A percentile compares a stretch with the other conserved stretches of the same genome.
phyloP scores from a whole-genome alignment of 2,329 filamentous ascomycete genomes.

The Bisporella sp. region DNA sequence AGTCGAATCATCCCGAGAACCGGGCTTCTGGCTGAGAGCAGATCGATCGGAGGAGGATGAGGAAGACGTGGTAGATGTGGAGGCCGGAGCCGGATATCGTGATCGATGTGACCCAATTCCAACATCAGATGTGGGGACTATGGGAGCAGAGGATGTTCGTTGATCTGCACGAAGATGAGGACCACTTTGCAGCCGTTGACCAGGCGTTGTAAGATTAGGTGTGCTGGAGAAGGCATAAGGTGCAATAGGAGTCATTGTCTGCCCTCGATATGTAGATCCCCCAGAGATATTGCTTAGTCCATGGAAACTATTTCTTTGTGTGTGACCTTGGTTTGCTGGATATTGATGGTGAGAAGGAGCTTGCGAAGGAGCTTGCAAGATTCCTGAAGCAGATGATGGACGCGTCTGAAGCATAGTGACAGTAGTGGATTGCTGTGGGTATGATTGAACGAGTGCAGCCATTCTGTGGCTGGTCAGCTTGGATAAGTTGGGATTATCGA shows the following conservation, averaged over 20 bases:
- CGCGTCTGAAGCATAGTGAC: constrained; percentile 71
- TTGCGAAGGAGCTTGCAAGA: constrained; percentile 30
- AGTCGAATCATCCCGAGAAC: constrained; percentile 46
- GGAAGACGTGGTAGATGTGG: constrained; percentile 38
- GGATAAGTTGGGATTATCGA: too few species aligned
- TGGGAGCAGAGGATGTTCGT: constrained; percentile 46
- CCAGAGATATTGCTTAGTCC: constrained; percentile 38
- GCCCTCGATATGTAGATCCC: constrained; percentile 44
- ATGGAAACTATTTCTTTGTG: constrained; percentile 44
- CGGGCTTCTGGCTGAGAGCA: constrained; percentile 34
- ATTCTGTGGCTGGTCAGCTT: constrained; percentile 44
- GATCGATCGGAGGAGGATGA: constrained; percentile 27
- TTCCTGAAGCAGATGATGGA: constrained; percentile 56
- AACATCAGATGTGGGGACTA: constrained; percentile 31
- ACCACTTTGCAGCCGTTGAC: constrained; percentile 17
- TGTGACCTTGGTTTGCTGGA: constrained; percentile 33
- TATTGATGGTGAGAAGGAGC: constrained; percentile 38
- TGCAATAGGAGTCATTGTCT: constrained; percentile 51
- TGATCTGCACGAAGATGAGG: constrained; percentile 50
- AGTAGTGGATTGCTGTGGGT: constrained; percentile 67
- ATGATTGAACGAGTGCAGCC: constrained; percentile 79
- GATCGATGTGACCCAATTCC: constrained; percentile 29
- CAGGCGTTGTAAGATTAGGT: constrained; percentile 50
- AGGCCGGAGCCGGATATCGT: constrained; percentile 41
- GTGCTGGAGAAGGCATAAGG: constrained; percentile 71